phyloP scores from a whole-genome alignment of 2,329 filamentous ascomycete species.

The Xylaria sp. region DNA sequence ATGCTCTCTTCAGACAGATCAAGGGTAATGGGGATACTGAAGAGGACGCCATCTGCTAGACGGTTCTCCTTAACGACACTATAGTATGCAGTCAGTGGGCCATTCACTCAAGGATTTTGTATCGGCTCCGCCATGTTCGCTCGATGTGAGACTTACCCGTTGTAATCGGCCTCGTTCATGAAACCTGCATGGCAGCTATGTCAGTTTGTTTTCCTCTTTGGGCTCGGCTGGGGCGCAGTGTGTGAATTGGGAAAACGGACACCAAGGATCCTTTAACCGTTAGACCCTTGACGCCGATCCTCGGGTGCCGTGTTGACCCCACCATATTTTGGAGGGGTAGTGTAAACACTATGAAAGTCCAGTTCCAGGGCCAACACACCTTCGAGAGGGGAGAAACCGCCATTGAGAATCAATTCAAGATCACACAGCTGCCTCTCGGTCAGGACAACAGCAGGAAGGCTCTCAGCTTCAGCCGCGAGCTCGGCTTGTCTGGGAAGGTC shows the following conservation, averaged over 20 bases:
- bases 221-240: background rate
- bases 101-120: background rate
- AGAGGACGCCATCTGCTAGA: slow-evolving; percentile 85
- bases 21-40: slow-evolving; percentile 96
- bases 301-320: slow-evolving; percentile 5
- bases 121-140: background rate
- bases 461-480: slow-evolving; percentile 84
- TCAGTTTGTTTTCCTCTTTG: slow-evolving; percentile 34
- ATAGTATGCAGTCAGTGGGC: slow-evolving; percentile 7
- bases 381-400: slow-evolving; percentile 96
- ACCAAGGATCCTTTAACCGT: background rate
- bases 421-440: slow-evolving; percentile 96
- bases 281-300: slow-evolving; percentile 12
- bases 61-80: slow-evolving; percentile 90
- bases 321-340: slow-evolving; percentile 13
- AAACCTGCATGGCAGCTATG: slow-evolving; percentile 68
- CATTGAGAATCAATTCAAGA: slow-evolving; percentile 95
- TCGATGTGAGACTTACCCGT: slow-evolving; percentile 63
- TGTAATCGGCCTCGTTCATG: slow-evolving; percentile 96
- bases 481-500: slow-evolving; percentile 83
- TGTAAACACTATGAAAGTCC: background rate
- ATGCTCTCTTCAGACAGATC: slow-evolving; percentile 80
- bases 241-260: background rate
- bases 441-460: slow-evolving; percentile 80
- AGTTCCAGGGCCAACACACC: slow-evolving; percentile 60